phyloP scores from a whole-genome alignment of 805 yeast genomes.

The Lipomyces yamadae region DNA sequence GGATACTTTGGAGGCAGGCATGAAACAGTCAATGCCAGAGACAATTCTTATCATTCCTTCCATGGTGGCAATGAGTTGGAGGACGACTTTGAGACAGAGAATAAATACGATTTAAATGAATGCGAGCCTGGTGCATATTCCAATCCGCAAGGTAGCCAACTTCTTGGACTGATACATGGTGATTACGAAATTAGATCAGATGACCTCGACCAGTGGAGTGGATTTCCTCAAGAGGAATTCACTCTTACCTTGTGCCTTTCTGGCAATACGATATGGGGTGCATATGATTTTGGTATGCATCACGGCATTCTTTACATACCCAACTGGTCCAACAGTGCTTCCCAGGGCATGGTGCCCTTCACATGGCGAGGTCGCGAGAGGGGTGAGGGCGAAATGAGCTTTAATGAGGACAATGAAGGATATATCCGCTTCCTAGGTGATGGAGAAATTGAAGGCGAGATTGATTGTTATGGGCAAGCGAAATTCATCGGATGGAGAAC shows the following conservation, averaged over 20 bases:
- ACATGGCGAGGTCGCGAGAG: conserved; percentile 10
- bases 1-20: conserved; percentile 2
- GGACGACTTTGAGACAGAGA: neutral
- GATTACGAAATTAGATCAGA: conserved; percentile 5
- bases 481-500: conserved; percentile 3
- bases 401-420: conserved; percentile 7
- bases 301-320: conserved; percentile 5
- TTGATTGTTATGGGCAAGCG: conserved; percentile 6
- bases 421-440: conserved; percentile 3
- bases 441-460: conserved; percentile 6
- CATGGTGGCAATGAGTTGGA: conserved; percentile 1
- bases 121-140: neutral
- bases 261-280: conserved; percentile 6
- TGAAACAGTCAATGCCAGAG: conserved; percentile 6
- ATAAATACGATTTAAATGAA: conserved; percentile 1
- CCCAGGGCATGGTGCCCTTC: conserved; percentile 9
- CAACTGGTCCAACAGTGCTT: neutral
- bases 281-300: conserved; percentile 4
- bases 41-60: conserved; percentile 3
- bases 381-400: conserved; percentile 7
- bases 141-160: conserved; percentile 6
- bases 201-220: conserved; percentile 4
- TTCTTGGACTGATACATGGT: conserved; percentile 1
- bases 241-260: conserved; percentile 6
- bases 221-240: conserved; percentile 5